These are phyloP conservation scores for Herpetospermum pedunculosum DNA, from an alignment of 306 rosid species.

Conservation along the genomic window DNA sequence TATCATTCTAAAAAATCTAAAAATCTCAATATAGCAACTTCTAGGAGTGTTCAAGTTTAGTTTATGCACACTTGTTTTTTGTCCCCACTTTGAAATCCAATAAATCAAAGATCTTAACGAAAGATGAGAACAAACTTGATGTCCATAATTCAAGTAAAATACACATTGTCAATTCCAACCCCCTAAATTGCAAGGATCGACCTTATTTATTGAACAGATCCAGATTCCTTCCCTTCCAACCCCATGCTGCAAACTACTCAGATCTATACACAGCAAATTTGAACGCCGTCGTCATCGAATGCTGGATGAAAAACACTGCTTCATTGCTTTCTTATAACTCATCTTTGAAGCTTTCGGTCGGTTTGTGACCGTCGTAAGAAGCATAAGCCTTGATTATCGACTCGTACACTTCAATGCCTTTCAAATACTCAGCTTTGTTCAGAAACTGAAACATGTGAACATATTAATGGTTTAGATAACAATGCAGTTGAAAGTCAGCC, in stretches of 20 bases:
- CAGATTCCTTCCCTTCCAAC: neutral
- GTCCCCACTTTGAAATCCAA: no score
- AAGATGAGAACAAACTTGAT: no score
- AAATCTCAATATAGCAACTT: no score
- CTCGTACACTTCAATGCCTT: slow-evolving; percentile 59
- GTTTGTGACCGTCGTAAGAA: slow-evolving; percentile 29
- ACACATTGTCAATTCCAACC: no score
- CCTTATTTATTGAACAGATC: neutral
- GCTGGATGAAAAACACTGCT: neutral
- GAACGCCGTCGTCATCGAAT: neutral
- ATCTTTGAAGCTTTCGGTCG: slow-evolving; percentile 30
- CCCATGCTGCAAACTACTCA: neutral
- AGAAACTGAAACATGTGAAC: slow-evolving; percentile 45
- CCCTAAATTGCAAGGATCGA: neutral
- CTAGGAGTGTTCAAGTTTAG: no score
- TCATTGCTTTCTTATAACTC: slow-evolving; percentile 41
- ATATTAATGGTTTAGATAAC: neutral
- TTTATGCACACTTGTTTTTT: no score
- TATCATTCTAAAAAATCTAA: no score
- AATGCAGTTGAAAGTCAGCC: neutral
- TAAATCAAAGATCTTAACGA: no score
- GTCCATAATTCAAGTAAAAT: neutral
- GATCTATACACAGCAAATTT: neutral
- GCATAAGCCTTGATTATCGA: slow-evolving; percentile 61
- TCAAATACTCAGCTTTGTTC: slow-evolving; percentile 68